Percentiles rank a stretch among this genome's conserved stretches.
Evolutionary conservation across 1,284 basidiomycete genomes (phyloP).

Genomic region (Mycosarcoma maydis): DNA sequence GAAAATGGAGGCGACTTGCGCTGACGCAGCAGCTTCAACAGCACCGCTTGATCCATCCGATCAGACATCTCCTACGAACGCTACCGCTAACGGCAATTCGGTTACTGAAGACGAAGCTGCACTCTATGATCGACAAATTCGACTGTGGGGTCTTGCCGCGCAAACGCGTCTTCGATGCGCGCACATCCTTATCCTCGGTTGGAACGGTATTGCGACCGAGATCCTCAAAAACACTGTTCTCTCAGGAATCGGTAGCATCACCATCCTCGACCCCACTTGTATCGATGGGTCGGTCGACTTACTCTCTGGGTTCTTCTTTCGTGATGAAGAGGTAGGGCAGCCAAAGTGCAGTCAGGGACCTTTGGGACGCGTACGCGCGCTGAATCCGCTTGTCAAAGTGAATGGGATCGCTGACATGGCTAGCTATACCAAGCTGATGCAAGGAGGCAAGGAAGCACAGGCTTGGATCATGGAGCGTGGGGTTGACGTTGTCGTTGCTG

Average conservation of each 20-base stretch:
- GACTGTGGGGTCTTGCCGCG: constrained; percentile 96
- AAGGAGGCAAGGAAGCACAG: constrained; percentile 36
- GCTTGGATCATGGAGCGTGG: constrained; percentile 70
- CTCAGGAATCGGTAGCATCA: constrained; percentile 72
- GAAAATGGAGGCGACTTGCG: background rate
- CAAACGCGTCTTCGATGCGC: constrained; percentile 96
- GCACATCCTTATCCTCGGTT: constrained; percentile 83
- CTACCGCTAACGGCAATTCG: constrained; percentile 2
- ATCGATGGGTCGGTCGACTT: constrained; percentile 75
- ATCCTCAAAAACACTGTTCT: constrained; percentile 87
- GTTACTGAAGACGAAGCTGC: constrained; percentile 77
- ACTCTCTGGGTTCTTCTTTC: constrained; percentile 90
- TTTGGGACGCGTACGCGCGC: constrained; percentile 76
- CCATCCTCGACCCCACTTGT: constrained; percentile 69
- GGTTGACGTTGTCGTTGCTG: constrained; percentile 62
- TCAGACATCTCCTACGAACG: background rate
- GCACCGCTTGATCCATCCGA: constrained; percentile 2
- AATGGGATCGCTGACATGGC: constrained; percentile 68
- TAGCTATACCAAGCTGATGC: constrained; percentile 19
- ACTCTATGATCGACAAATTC: constrained; percentile 95
- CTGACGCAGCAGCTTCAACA: background rate
- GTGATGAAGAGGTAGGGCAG: constrained; percentile 80
- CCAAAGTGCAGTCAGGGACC: constrained; percentile 23
- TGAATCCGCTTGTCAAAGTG: constrained; percentile 90
- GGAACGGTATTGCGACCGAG: constrained; percentile 90